Percentiles rank a stretch among this genome's conserved stretches.
Evolutionary conservation across 169 alveolate species (phyloP).

Genomic region (Plasmodium fragile): DNA sequence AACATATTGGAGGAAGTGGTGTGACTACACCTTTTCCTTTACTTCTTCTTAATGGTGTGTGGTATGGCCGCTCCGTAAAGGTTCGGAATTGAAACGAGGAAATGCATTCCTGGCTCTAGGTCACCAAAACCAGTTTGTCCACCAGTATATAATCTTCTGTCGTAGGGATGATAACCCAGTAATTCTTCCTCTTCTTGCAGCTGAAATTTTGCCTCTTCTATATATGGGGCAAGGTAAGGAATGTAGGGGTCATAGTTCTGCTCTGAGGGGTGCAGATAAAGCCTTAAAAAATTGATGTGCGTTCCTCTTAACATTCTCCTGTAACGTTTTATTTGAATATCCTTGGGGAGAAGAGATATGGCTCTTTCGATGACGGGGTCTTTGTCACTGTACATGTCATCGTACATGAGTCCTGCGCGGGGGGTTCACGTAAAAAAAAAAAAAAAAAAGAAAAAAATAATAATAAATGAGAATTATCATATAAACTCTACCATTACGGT

Average conservation of each 20-base stretch:
- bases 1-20: background rate
- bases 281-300: constrained; percentile 82
- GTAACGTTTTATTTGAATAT: constrained; percentile 84
- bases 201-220: constrained; percentile 92
- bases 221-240: constrained; percentile 91
- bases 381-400: constrained; percentile 86
- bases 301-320: constrained; percentile 89
- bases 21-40: background rate
- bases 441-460: background rate
- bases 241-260: constrained; percentile 91
- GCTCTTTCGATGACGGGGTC: constrained; percentile 92
- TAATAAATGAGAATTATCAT: background rate
- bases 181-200: constrained; percentile 91
- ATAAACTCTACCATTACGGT: background rate
- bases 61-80: constrained; percentile 85
- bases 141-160: constrained; percentile 87
- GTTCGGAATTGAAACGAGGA: constrained; percentile 84
- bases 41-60: constrained; percentile 41
- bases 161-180: constrained; percentile 90
- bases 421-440: background rate
- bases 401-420: constrained; percentile 87
- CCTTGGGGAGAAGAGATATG: constrained; percentile 85
- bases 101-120: constrained; percentile 87
- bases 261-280: constrained; percentile 83
- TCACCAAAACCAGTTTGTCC: constrained; percentile 89